phyloP scores from a whole-genome alignment of 176 grass and related monocot genomes.

The Oropetium thomaeum region DNA sequence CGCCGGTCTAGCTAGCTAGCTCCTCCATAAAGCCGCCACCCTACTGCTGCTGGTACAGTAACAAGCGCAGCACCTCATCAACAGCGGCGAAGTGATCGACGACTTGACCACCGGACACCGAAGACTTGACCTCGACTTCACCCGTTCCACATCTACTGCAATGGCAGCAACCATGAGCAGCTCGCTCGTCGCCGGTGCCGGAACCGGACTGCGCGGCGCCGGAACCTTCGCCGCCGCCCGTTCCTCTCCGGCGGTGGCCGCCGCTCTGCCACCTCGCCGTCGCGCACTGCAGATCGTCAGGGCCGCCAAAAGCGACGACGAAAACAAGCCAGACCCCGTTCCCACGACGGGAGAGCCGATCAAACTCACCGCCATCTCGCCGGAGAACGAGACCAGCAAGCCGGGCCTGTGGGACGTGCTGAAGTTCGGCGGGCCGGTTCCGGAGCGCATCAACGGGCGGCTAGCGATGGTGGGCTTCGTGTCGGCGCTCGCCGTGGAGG shows the following conservation, averaged over 20 bases:
- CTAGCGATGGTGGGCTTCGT: too few species aligned
- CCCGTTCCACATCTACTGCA: too few species aligned
- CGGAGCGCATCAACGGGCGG: too few species aligned
- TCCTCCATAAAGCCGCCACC: neutral
- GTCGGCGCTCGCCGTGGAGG: too few species aligned
- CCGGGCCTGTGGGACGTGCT: too few species aligned
- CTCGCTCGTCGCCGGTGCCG: neutral
- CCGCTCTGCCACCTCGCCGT: neutral
- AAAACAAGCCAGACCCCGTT: neutral
- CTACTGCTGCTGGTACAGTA: too few species aligned
- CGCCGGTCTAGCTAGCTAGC: neutral
- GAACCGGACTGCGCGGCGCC: neutral
- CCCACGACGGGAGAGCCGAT: neutral
- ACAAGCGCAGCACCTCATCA: too few species aligned
- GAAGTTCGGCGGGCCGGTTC: too few species aligned
- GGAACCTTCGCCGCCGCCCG: neutral
- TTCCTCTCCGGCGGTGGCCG: neutral
- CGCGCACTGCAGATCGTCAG: neutral
- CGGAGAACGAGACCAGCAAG: too few species aligned
- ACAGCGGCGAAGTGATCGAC: neutral
- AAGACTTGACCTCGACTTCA: too few species aligned
- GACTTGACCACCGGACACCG: neutral
- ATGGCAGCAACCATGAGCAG: neutral
- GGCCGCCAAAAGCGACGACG: neutral
- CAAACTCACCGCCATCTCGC: too few species aligned